Base-by-base conservation (phyloP, 768 basidiomycete species). In the Lactarius psammicola region DNA sequence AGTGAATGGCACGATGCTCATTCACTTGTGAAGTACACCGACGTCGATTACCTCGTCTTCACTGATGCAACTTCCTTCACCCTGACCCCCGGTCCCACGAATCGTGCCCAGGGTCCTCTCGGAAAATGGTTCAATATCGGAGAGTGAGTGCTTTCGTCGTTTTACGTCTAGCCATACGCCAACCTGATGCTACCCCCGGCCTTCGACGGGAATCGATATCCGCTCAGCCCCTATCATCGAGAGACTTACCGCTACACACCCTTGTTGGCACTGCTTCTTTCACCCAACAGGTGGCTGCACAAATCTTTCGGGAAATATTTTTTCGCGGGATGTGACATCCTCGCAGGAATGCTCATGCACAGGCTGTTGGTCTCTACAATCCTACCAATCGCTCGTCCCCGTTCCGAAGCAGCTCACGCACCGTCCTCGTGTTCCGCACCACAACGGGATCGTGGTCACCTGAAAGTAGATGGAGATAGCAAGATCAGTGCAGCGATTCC, bases 171-270 rank as follows among this genome's bases (percentile, higher is more conserved):
- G 31, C 18, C 57, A 62, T 42, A 55, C 33, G 36, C 59, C 30
- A 15, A 26, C 28, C 36, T 60, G 36, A 64, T 59, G 15, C 36
- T 38, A 38, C 36, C 36, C 34, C 36, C 36, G n/a, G n/a, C 51
- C 26, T 36, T 34, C 31, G 65, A 36, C 40, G 23, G 46, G 63
- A 38, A 64, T 63, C 56, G 61, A 63, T 68, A 28, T 33, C 34
- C 71, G 60, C 62, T 1, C 71, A 98, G 93, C 73, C 97, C 97
- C 9, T 99, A 98, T 75, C 83, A 81, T 13, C 84, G 97, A 46
- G 85, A 90, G 70, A 99, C 97, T 0, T 99, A 96, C 75, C 90
- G 97, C 23, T 99, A 99, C 75, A 98, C 97, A 0, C 97, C 97
- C 8, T 78, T 99, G 36, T 83, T 99, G 15, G 92, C 97, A 3